Evolutionary conservation across 2,329 filamentous ascomycete species (phyloP), one percentile per base, ranked within the genome.

Genomic region (Cryphonectria nitschkei): DNA sequence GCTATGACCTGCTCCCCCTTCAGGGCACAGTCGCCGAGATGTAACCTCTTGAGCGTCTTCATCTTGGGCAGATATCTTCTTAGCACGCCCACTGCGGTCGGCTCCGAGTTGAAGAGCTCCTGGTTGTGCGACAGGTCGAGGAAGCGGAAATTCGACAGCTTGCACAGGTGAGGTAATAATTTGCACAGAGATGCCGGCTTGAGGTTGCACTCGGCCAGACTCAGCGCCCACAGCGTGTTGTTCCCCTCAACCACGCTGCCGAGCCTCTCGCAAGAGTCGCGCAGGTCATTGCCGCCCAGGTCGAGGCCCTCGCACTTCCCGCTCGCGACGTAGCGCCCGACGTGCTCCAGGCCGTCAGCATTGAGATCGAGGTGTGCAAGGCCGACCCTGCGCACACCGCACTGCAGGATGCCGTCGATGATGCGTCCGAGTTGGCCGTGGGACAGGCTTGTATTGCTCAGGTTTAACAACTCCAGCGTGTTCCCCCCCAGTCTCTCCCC

Each of bases 81-180:
- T 69, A 98, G 84, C 3, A 94, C 82, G 5, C 88, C 87, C 46
- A 96, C 85, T 2, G 93, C 92, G 76, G 89, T 94, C n/a, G 92
- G 90, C 58, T 91, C 85, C 3, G 85, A 85, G 67, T 90, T 87
- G 78, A 97, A 97, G 22, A 99, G 85, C 29, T 89, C 89, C 43
- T 87, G 92, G 76, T 98, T 98, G 77, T 97, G 94, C 6, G 94
- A 97, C 50, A 99, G 84, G 79, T 98, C 96, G 71, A 99, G 89
- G 78, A 98, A 98, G 29, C 93, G 90, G 78, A 98, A 92, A 74
- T 91, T 88, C 2, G 86, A 85, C 69, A 98, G 83, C 74, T 86
- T 89, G 37, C 87, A 85, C 68, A 98, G 82, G 8, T 89, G 89
- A 5, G 94, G 93, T 66, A 98, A 86, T 16, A 98, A 84, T 68